Percentiles rank a stretch among this genome's conserved stretches.
phyloP scores from a whole-genome alignment of 257 asterid genomes.

The Solanum gandarillasii region DNA sequence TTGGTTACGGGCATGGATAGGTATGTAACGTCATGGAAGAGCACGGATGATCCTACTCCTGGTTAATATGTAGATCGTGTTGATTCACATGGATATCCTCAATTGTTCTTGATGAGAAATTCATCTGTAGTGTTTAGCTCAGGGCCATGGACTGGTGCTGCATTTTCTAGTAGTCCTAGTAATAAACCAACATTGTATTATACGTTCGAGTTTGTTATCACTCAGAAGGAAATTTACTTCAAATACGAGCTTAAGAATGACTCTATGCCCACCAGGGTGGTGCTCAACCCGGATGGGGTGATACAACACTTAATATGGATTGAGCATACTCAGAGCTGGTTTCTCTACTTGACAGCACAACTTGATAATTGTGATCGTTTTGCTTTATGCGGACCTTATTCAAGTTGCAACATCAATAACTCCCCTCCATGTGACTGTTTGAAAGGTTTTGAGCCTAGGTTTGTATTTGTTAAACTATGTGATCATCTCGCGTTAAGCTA shows the following conservation, averaged over 20 bases:
- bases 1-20: not conserved
- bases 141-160: slow-evolving; percentile 11
- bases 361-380: slow-evolving; percentile 21
- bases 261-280: not conserved
- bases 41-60: slow-evolving; percentile 4
- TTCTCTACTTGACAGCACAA: slow-evolving; percentile 2
- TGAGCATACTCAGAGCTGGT: slow-evolving; percentile 14
- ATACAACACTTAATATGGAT: slow-evolving; percentile 5
- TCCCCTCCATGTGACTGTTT: slow-evolving; percentile 16
- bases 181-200: not conserved
- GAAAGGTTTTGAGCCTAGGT: slow-evolving; percentile 11
- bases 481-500: not conserved
- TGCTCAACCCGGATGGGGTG: not conserved
- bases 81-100: not conserved
- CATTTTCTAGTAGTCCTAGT: not conserved
- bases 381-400: slow-evolving; percentile 16
- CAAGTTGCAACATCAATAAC: slow-evolving; percentile 1
- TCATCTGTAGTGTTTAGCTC: not conserved
- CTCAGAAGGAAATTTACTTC: not conserved
- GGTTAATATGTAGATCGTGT: not conserved
- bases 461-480: not conserved
- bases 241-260: not conserved
- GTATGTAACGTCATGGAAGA: slow-evolving; percentile 3
- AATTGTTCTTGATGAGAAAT: not conserved
- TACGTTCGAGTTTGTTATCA: not conserved